Evolutionary conservation across 805 yeast species (phyloP).

Genomic region (Tetrapisispora taiwanensis): DNA sequence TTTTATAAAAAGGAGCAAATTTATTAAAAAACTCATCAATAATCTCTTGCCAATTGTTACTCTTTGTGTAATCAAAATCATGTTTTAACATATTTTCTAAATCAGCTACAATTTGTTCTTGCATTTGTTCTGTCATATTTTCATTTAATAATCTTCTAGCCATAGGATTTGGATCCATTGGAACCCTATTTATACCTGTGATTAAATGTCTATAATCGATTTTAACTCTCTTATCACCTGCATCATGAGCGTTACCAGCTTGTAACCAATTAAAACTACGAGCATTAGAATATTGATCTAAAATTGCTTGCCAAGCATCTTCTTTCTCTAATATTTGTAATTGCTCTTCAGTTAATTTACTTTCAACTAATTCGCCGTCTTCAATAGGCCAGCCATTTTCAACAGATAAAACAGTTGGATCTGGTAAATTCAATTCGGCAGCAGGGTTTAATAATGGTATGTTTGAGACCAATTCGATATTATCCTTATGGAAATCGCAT

Average conservation of each 20-base stretch:
- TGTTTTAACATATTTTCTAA: constrained; percentile 25
- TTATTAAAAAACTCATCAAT: constrained; percentile 41
- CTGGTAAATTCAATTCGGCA: constrained; percentile 33
- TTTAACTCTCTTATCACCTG: constrained; percentile 39
- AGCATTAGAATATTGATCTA: constrained; percentile 22
- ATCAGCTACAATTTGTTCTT: constrained; percentile 29
- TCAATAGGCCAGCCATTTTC: constrained; percentile 26
- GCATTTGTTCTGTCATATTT: constrained; percentile 29
- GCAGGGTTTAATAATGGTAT: constrained; percentile 32
- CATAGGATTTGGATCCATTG: constrained; percentile 41
- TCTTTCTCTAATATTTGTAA: constrained; percentile 16
- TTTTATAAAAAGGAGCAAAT: constrained; percentile 41
- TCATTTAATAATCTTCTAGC: constrained; percentile 30
- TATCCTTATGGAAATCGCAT: constrained; percentile 44
- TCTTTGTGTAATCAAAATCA: constrained; percentile 31
- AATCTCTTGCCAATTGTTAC: constrained; percentile 48
- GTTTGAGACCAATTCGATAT: constrained; percentile 38
- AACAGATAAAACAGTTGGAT: constrained; percentile 15
- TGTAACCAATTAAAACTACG: constrained; percentile 36
- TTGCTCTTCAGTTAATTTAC: constrained; percentile 16
- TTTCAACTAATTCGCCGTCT: constrained; percentile 13
- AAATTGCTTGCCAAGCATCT: constrained; percentile 15
- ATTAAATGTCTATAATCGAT: constrained; percentile 44
- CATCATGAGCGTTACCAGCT: constrained; percentile 39
- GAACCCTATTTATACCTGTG: constrained; percentile 45